phyloP scores from a whole-genome alignment of 176 grass and related monocot species.

The Raddia guianensis region DNA sequence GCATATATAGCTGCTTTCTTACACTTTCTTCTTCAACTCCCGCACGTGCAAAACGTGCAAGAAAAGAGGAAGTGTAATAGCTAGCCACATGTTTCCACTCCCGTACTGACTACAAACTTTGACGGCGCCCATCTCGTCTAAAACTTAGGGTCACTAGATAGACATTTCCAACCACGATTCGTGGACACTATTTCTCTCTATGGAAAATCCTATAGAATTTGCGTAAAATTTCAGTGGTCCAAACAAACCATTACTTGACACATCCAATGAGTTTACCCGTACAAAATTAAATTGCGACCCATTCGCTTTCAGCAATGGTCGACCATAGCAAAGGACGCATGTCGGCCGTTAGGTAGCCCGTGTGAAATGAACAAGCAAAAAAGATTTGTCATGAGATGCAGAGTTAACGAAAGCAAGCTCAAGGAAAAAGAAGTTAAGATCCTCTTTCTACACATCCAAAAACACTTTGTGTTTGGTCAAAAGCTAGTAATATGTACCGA shows the following conservation, averaged over 20 bases:
- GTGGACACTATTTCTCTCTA: too few relatives aligned
- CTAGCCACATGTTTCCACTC: conserved; percentile 3
- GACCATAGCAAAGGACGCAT: not conserved
- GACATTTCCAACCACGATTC: too few relatives aligned
- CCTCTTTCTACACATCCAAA: not conserved
- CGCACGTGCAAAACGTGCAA: conserved; percentile 23
- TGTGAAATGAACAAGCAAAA: not conserved
- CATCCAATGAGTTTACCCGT: not conserved
- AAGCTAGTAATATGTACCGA: not conserved
- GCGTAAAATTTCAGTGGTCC: too few relatives aligned
- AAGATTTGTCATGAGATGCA: not conserved
- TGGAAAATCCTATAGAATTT: too few relatives aligned
- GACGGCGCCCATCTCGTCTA: not conserved
- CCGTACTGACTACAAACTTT: not conserved
- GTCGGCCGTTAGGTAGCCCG: too few relatives aligned
- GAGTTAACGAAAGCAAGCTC: not conserved
- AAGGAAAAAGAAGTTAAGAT: not conserved
- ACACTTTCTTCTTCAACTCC: not conserved
- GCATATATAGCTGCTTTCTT: not conserved
- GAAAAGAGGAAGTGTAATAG: not conserved
- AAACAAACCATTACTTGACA: not conserved
- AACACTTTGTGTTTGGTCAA: not conserved
- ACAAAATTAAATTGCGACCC: not conserved
- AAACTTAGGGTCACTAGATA: too few relatives aligned
- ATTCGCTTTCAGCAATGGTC: too few relatives aligned